phyloP scores from a whole-genome alignment of 768 basidiomycete genomes.

The Boletus rufocinnamomeus region DNA sequence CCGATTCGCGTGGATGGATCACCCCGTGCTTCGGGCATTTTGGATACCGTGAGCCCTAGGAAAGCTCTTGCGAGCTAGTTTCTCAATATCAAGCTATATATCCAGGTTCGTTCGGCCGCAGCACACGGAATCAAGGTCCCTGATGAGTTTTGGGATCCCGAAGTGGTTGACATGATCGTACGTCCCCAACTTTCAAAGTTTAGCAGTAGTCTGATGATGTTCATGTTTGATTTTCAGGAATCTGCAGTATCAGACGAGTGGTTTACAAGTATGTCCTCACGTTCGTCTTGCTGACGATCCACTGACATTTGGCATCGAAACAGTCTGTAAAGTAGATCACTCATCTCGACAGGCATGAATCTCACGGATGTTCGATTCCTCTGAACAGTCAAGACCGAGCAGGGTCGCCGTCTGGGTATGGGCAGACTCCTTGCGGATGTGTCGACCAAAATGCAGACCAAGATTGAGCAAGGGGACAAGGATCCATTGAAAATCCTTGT shows the following conservation, averaged over 20 bases:
- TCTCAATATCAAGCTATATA: neutral
- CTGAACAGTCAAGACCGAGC: slow-evolving; percentile 64
- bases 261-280: slow-evolving; percentile 56
- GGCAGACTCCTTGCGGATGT: slow-evolving; percentile 71
- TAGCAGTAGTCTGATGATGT: neutral
- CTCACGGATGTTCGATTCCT: slow-evolving; percentile 13
- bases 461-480: slow-evolving; percentile 44
- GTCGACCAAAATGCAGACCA: slow-evolving; percentile 60
- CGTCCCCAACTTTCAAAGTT: slow-evolving; percentile 13
- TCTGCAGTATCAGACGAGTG: slow-evolving; percentile 75
- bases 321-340: slow-evolving; percentile 27
- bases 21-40: slow-evolving; percentile 71
- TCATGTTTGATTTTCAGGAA: slow-evolving; percentile 46
- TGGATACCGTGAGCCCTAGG: slow-evolving; percentile 59
- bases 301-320: slow-evolving; percentile 10
- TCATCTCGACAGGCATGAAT: neutral
- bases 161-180: slow-evolving; percentile 60
- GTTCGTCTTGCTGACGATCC: neutral
- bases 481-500: slow-evolving; percentile 66
- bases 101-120: slow-evolving; percentile 62
- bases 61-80: neutral
- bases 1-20: slow-evolving; percentile 74
- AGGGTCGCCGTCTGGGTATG: slow-evolving; percentile 76
- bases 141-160: slow-evolving; percentile 66
- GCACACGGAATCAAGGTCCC: slow-evolving; percentile 76